Base-by-base conservation (phyloP, 2,329 filamentous ascomycete genomes). In the Cryphonectria radicalis region DNA sequence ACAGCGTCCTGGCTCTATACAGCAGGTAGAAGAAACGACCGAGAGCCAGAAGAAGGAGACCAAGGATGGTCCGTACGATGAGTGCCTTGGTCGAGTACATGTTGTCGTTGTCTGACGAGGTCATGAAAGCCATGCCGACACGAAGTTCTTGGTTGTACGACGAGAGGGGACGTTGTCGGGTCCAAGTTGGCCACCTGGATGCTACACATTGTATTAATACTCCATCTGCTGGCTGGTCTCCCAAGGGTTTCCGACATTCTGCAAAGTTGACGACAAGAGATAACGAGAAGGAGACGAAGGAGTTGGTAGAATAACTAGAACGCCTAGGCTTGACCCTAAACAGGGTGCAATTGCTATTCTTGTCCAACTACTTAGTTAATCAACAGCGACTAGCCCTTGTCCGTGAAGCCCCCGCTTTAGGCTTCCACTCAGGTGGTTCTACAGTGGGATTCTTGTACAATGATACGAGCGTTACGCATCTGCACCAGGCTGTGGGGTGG, bases 11-110 rank as follows among this genome's bases (percentile, higher is more conserved):
- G 32, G 75, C 72, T 63, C 76, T 75, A 65, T 77, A 77, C 8
- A 80, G 73, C 53, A 75, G 72, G 60, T 75, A 75, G 67, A 79
- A 74, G 69, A 80, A 79, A 10, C 72, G 63, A 7, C 60, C 72
- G 11, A 78, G 25, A 22, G 68, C 71, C 32, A 72, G 14, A 17
- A 22, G 37, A 43, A 37, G 28, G 11, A 72, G 67, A n/a, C 14
- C 55, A 8, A 53, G 28, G 22, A 32, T n/a, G 25, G 25, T 14
- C 32, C 63, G 67, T 3, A 60, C 13, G 28, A 70, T 17, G 22
- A 67, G 60, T n/a, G 63, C 63, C 13, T 35, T 1, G n/a, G 43
- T 37, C 0, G 70, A 70, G 17, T 53, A 28, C 53, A 28, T 28
- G 25, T 57, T 14, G 28, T 70, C 19, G 1, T 11, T 40, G 10